Evolutionary conservation across 805 yeast genomes (phyloP).

Genomic region (Pichia membranifaciens): DNA sequence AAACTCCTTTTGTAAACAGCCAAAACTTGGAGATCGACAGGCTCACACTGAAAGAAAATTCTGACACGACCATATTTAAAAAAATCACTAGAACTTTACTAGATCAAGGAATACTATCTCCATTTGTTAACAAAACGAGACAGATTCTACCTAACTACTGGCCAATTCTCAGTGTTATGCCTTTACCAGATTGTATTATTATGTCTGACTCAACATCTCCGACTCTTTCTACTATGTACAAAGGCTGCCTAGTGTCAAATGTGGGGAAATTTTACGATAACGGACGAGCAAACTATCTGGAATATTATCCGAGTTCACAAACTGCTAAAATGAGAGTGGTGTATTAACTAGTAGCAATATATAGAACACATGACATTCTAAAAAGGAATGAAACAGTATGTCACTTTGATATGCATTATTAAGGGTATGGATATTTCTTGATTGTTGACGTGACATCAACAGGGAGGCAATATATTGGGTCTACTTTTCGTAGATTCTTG

Average conservation of each 20-base stretch:
- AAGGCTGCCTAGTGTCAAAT: conserved; percentile 76
- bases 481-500: conserved; percentile 54
- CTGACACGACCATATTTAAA: conserved; percentile 53
- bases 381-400: too few species aligned
- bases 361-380: neutral
- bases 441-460: conserved; percentile 32
- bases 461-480: conserved; percentile 88
- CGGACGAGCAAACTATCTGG: conserved; percentile 59
- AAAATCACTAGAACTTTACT: conserved; percentile 72
- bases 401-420: neutral
- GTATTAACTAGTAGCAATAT: conserved; percentile 14
- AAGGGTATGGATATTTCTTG: conserved; percentile 25
- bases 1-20: conserved; percentile 11
- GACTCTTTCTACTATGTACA: conserved; percentile 66
- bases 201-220: conserved; percentile 71
- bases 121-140: conserved; percentile 56
- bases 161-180: conserved; percentile 62
- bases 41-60: conserved; percentile 29
- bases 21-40: conserved; percentile 27
- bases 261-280: conserved; percentile 50
- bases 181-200: conserved; percentile 64
- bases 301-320: conserved; percentile 59
- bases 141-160: conserved; percentile 70
- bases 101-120: conserved; percentile 85
- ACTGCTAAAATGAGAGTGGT: conserved; percentile 44